Evolutionary conservation across 1,284 basidiomycete genomes (phyloP).

Genomic region (Cutaneotrichosporon dermatis): DNA sequence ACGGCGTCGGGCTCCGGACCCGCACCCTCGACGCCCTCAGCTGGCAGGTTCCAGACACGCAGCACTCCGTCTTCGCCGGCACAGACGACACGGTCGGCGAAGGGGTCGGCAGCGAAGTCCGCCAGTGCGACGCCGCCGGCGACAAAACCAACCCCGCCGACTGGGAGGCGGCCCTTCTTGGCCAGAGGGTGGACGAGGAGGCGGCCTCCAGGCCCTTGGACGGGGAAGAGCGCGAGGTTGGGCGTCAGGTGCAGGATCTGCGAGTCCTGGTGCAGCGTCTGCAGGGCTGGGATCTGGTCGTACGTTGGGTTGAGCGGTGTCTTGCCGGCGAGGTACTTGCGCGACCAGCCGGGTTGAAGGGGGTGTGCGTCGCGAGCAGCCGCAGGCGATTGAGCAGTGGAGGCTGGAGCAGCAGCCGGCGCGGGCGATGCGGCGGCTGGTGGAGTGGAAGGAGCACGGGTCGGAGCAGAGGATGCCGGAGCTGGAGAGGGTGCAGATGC

Average conservation of each 20-base stretch:
- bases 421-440: background rate
- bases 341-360: conserved; percentile 48
- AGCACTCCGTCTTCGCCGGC: conserved; percentile 50
- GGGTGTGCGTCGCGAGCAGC: conserved; percentile 2
- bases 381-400: background rate
- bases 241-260: conserved; percentile 41
- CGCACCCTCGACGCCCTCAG: conserved; percentile 32
- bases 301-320: conserved; percentile 50
- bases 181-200: conserved; percentile 46
- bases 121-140: conserved; percentile 45
- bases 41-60: conserved; percentile 42
- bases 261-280: conserved; percentile 47
- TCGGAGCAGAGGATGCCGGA: background rate
- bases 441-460: background rate
- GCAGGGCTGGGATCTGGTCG: conserved; percentile 47
- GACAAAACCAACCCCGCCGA: conserved; percentile 42
- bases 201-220: conserved; percentile 51
- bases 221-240: conserved; percentile 47
- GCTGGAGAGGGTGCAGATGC: conserved; percentile 1
- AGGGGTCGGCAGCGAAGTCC: conserved; percentile 48
- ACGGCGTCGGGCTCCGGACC: conserved; percentile 34
- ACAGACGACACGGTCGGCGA: conserved; percentile 39
- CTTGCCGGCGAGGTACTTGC: conserved; percentile 50
- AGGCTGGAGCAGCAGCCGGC: background rate
- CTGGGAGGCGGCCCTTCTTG: conserved; percentile 46